phyloP scores from a whole-genome alignment of 148 eudicot species.

The Polygonum maritimum region DNA sequence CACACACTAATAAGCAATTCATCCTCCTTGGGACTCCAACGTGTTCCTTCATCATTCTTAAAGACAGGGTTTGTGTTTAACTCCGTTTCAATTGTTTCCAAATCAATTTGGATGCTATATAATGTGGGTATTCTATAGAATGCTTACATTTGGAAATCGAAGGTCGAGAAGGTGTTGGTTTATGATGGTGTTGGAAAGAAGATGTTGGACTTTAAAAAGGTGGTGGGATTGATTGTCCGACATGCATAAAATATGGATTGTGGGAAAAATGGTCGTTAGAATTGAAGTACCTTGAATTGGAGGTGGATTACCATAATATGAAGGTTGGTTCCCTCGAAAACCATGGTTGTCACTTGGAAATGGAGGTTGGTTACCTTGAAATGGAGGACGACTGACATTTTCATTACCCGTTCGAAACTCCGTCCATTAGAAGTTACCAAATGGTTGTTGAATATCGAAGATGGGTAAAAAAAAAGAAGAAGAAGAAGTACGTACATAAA shows the following conservation, averaged over 20 bases:
- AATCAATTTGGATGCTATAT: background rate
- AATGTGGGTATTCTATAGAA: background rate
- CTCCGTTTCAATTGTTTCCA: background rate
- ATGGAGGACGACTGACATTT: background rate
- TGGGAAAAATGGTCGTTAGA: background rate
- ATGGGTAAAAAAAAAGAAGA: too few relatives aligned
- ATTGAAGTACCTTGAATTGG: background rate
- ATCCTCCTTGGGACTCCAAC: background rate
- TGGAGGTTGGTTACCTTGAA: background rate
- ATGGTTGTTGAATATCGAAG: background rate
- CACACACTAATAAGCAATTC: background rate
- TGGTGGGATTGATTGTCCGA: background rate
- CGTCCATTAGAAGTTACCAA: background rate
- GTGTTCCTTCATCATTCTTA: background rate
- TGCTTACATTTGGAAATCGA: background rate
- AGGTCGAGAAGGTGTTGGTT: background rate
- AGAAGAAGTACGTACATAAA: too few relatives aligned
- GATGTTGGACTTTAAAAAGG: background rate
- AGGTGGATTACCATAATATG: background rate
- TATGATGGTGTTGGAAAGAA: background rate
- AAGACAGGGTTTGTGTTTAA: background rate
- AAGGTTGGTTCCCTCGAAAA: background rate
- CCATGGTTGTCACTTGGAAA: background rate
- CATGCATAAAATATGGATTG: background rate
- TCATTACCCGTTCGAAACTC: background rate